Evolutionary conservation across 2,329 filamentous ascomycete genomes (phyloP).

Genomic region (Fusarium sambucinum): DNA sequence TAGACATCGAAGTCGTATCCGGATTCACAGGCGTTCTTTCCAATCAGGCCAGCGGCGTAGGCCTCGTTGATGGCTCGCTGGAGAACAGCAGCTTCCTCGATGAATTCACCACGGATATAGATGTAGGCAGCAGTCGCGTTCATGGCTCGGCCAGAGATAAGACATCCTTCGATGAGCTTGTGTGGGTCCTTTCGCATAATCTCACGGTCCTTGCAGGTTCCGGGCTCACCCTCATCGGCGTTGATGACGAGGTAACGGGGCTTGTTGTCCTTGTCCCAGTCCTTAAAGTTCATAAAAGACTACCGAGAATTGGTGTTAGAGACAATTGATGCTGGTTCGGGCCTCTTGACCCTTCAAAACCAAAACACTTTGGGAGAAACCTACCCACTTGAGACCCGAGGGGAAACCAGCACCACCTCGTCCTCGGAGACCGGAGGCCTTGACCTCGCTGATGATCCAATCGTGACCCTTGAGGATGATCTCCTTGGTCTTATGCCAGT

Average conservation of each 20-base stretch:
- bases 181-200: constrained; percentile 99
- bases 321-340: constrained; percentile 41
- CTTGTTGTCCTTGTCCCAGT: constrained; percentile 97
- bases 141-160: constrained; percentile 97
- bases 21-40: constrained; percentile 96
- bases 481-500: constrained; percentile 99
- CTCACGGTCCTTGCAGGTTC: constrained; percentile 99
- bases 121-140: constrained; percentile 99
- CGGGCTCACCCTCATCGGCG: constrained; percentile 97
- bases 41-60: constrained; percentile 92
- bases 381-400: constrained; percentile 98
- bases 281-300: constrained; percentile 99
- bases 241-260: constrained; percentile 98
- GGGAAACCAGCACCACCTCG: constrained; percentile 98
- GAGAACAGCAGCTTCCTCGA: constrained; percentile 92
- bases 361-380: constrained; percentile 51
- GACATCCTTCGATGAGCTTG: constrained; percentile 97
- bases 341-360: constrained; percentile 23
- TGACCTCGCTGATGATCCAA: constrained; percentile 98
- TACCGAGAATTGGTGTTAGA: constrained; percentile 54
- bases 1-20: constrained; percentile 99
- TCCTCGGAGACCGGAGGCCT: constrained; percentile 93
- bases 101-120: constrained; percentile 99
- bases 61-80: constrained; percentile 98
- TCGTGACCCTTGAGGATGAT: constrained; percentile 97